Evolutionary conservation across 148 eudicot genomes (phyloP).

Genomic region (Camellia sinensis): DNA sequence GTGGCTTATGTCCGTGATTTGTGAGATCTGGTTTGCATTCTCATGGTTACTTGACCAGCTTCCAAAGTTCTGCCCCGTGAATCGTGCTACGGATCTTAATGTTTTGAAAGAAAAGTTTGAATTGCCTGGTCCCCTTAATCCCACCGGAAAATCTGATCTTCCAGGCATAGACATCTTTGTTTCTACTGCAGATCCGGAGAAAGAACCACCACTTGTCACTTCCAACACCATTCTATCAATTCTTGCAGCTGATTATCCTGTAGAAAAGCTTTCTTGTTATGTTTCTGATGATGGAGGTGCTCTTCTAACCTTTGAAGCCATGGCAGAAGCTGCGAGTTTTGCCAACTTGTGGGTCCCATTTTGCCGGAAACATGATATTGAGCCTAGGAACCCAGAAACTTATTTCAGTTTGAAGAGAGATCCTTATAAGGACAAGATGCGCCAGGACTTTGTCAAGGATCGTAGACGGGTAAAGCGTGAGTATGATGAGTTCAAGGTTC

Average conservation of each 20-base stretch:
- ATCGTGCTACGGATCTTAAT: conserved; percentile 70
- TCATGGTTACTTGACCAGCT: conserved; percentile 97
- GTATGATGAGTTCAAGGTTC: conserved; percentile 92
- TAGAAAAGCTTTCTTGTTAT: conserved; percentile 89
- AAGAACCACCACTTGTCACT: conserved; percentile 91
- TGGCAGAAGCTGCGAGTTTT: conserved; percentile 98
- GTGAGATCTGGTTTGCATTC: conserved; percentile 93
- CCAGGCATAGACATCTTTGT: conserved; percentile 86
- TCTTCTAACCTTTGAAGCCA: conserved; percentile 82
- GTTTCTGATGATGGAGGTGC: conserved; percentile 97
- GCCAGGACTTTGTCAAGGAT: conserved; percentile 81
- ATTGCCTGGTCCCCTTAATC: conserved; percentile 54
- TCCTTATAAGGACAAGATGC: conserved; percentile 84
- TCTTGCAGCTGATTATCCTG: conserved; percentile 81
- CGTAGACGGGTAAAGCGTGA: conserved; percentile 90
- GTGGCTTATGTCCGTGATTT: conserved; percentile 83
- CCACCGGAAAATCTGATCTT: conserved; percentile 85
- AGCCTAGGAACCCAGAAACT: conserved; percentile 86
- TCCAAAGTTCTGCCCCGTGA: conserved; percentile 81
- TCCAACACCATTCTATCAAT: conserved; percentile 88
- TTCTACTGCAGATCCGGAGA: conserved; percentile 94
- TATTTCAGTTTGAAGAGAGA: conserved; percentile 76
- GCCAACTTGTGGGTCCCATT: conserved; percentile 95
- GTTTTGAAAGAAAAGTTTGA: conserved; percentile 87
- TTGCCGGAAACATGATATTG: conserved; percentile 78